Percentiles rank a stretch among this genome's conserved stretches.
Evolutionary conservation across 768 basidiomycete species (phyloP).

Genomic region (Russula virescens): DNA sequence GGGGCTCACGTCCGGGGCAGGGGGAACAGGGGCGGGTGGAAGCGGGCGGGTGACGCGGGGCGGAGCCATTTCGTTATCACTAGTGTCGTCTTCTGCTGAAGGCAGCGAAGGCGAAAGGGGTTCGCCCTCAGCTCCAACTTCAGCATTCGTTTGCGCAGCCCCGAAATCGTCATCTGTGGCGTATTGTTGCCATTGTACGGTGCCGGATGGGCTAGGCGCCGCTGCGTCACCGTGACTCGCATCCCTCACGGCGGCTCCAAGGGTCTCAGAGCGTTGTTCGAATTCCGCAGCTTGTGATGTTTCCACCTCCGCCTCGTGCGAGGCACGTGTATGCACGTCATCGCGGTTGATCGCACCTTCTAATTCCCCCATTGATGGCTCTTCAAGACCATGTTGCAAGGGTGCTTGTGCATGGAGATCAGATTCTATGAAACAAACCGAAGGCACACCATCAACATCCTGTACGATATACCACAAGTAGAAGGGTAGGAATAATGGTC

Average conservation of each 20-base stretch:
- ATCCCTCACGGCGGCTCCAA: slow-evolving; percentile 13
- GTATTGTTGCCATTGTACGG: neutral
- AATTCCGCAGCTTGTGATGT: neutral
- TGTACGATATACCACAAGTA: slow-evolving; percentile 20
- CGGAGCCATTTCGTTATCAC: slow-evolving; percentile 29
- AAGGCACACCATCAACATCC: slow-evolving; percentile 23
- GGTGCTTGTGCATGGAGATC: slow-evolving; percentile 15
- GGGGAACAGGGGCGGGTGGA: slow-evolving; percentile 33
- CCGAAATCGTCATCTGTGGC: neutral
- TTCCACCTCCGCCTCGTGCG: slow-evolving; percentile 14
- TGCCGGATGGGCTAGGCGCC: slow-evolving; percentile 5
- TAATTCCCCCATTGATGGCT: neutral
- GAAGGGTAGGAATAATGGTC: slow-evolving; percentile 12
- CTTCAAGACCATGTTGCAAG: slow-evolving; percentile 10
- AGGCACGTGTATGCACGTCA: slow-evolving; percentile 19
- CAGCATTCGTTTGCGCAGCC: neutral
- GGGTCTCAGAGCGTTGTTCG: neutral
- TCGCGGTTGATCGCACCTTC: slow-evolving; percentile 1
- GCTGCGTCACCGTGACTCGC: neutral
- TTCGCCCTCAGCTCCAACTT: neutral
- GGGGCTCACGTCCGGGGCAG: slow-evolving; percentile 25
- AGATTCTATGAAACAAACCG: slow-evolving; percentile 21
- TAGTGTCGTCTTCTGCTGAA: slow-evolving; percentile 27
- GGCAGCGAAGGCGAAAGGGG: slow-evolving; percentile 10
- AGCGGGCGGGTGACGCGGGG: slow-evolving; percentile 31